phyloP scores from a whole-genome alignment of 2,329 filamentous ascomycete species.

The Didymellaceae sp. region DNA sequence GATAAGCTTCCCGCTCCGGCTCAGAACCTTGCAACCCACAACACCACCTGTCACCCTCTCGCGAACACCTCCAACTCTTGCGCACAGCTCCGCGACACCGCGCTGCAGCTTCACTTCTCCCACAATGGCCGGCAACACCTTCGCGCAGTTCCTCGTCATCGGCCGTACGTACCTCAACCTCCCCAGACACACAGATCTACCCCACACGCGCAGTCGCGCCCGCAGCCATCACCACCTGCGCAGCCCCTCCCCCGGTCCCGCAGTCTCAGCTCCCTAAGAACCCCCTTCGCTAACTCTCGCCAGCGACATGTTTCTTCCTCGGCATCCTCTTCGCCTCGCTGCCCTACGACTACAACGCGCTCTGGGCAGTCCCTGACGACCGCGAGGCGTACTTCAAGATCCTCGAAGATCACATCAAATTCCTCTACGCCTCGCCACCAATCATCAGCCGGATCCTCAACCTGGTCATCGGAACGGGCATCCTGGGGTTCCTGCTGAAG shows the following conservation, averaged over 20 bases:
- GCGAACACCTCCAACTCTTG: slow-evolving; percentile 5
- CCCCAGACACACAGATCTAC: not conserved
- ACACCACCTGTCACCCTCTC: slow-evolving; percentile 15
- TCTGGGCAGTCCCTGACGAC: slow-evolving; percentile 74
- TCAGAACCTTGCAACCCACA: slow-evolving; percentile 23
- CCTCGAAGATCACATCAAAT: slow-evolving; percentile 87
- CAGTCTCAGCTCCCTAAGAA: not conserved
- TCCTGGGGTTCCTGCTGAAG: slow-evolving; percentile 89
- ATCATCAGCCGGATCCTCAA: slow-evolving; percentile 92
- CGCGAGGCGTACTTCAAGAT: slow-evolving; percentile 76
- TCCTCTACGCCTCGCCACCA: slow-evolving; percentile 88
- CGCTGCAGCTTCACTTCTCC: slow-evolving; percentile 2
- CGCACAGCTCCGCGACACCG: slow-evolving; percentile 15
- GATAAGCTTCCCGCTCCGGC: slow-evolving; percentile 35
- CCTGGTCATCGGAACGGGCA: slow-evolving; percentile 86
- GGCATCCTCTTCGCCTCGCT: slow-evolving; percentile 96
- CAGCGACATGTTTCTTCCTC: slow-evolving; percentile 89
- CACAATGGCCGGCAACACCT: slow-evolving; percentile 61
- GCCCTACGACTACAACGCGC: slow-evolving; percentile 92
- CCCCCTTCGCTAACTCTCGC: slow-evolving; percentile 7
- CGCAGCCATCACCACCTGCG: too few relatives aligned
- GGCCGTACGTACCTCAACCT: slow-evolving; percentile 79
- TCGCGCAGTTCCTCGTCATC: slow-evolving; percentile 96
- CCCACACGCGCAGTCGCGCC: slow-evolving; percentile 1
- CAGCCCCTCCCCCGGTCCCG: too few relatives aligned